Evolutionary conservation across 805 yeast species (phyloP).

Genomic region (Hanseniaspora occidentalis): DNA sequence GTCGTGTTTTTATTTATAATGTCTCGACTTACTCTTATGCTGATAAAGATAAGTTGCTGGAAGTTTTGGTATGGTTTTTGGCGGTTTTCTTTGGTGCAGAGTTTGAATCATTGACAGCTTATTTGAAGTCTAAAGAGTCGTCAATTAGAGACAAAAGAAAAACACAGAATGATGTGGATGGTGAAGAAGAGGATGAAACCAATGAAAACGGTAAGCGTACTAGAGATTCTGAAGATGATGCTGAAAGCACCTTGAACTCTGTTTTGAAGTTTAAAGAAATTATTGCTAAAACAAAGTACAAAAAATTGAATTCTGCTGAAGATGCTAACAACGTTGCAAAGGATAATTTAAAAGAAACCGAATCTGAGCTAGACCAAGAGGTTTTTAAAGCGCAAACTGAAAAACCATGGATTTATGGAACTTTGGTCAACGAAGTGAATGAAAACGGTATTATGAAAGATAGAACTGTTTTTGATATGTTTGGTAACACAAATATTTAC

Average conservation of each 20-base stretch:
- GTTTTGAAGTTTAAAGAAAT: constrained; percentile 10
- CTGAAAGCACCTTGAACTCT: background rate
- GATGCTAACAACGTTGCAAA: constrained; percentile 16
- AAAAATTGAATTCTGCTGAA: constrained; percentile 12
- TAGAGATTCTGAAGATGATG: constrained; percentile 21
- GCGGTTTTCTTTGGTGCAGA: constrained; percentile 59
- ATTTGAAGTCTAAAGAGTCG: constrained; percentile 23
- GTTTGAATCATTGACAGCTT: constrained; percentile 33
- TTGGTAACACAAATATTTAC: constrained; percentile 80
- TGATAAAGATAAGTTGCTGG: constrained; percentile 68
- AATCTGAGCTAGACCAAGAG: constrained; percentile 17
- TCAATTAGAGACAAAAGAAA: constrained; percentile 13
- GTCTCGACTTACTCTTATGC: constrained; percentile 64
- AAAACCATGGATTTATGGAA: constrained; percentile 25
- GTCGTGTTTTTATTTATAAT: constrained; percentile 52
- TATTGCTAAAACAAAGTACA: constrained; percentile 29
- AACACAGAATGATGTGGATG: too few species aligned
- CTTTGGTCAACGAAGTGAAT: constrained; percentile 20
- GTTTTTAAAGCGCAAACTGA: constrained; percentile 19
- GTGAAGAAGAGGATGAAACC: constrained; percentile 9
- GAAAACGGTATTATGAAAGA: constrained; percentile 20
- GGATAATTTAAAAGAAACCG: constrained; percentile 19
- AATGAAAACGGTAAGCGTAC: constrained; percentile 13
- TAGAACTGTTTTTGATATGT: constrained; percentile 58
- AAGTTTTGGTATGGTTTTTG: constrained; percentile 58